phyloP scores from a whole-genome alignment of 164 flowering plant genomes.

The Chloranthus sessilifolius region DNA sequence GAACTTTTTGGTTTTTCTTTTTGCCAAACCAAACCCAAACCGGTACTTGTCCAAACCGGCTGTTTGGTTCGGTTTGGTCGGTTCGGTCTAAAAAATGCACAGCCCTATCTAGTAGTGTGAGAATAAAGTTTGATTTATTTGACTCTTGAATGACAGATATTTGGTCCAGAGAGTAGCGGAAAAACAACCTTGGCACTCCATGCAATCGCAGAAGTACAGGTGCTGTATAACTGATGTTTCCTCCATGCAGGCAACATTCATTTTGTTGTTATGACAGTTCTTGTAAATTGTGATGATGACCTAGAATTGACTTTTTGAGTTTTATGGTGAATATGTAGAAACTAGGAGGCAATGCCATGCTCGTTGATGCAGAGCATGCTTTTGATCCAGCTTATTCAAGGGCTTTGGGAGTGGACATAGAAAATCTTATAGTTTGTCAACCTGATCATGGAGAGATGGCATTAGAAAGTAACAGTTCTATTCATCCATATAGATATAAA shows the following conservation, averaged over 20 bases:
- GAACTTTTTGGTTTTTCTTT: too few species aligned
- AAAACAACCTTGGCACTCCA: constrained; percentile 96
- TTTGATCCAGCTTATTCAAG: constrained; percentile 97
- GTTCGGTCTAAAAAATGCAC: too few species aligned
- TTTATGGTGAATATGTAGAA: constrained; percentile 43
- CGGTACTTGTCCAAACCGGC: too few species aligned
- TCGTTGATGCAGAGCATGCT: constrained; percentile 99
- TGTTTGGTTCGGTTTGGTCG: too few species aligned
- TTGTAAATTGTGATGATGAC: not conserved
- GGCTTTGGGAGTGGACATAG: constrained; percentile 92
- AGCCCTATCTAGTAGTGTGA: too few species aligned
- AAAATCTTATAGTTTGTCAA: constrained; percentile 93
- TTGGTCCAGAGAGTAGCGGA: constrained; percentile 99
- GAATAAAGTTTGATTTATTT: too few species aligned
- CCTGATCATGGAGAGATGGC: constrained; percentile 99
- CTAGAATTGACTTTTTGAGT: constrained; percentile 4
- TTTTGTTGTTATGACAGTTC: not conserved
- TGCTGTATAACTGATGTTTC: constrained; percentile 13
- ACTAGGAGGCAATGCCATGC: constrained; percentile 97
- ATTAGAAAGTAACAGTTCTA: constrained; percentile 64
- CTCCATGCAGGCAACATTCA: too few species aligned
- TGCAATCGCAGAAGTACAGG: constrained; percentile 99
- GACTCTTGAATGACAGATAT: constrained; percentile 47
- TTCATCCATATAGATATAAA: too few species aligned
- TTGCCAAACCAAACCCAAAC: too few species aligned